These are phyloP conservation scores for Isoetes engelmannii DNA, from an alignment of 83 land plant genomes.

Conservation along the genomic window DNA sequence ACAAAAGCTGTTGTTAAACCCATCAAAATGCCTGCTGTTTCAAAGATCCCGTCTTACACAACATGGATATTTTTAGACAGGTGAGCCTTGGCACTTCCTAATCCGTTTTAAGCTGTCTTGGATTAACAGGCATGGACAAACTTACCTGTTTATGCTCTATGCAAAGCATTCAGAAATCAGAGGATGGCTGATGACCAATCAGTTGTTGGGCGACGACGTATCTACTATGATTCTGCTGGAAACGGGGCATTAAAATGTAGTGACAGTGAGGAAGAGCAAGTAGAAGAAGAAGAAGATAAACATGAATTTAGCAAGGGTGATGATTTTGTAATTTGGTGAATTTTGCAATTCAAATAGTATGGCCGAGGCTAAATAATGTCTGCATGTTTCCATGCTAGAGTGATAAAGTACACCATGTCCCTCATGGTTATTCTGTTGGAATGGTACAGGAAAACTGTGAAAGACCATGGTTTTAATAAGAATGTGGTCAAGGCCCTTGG, in stretches of 20 bases:
- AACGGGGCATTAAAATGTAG: slow-evolving; percentile 86
- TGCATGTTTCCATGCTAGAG: not conserved
- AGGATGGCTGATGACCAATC: slow-evolving; percentile 99
- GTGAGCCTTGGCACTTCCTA: slow-evolving; percentile 22
- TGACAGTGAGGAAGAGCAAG: slow-evolving; percentile 86
- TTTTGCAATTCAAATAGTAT: not conserved
- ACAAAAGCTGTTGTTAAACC: slow-evolving; percentile 56
- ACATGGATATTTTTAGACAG: slow-evolving; percentile 84
- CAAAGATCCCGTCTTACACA: slow-evolving; percentile 79
- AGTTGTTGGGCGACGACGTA: slow-evolving; percentile 92
- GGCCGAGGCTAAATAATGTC: not conserved
- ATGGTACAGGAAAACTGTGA: slow-evolving; percentile 50
- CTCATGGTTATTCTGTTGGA: not conserved
- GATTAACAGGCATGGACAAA: not conserved
- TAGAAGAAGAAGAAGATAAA: slow-evolving; percentile 51
- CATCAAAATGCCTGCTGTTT: slow-evolving; percentile 48
- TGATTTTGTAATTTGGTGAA: slow-evolving; percentile 72
- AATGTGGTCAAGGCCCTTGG: slow-evolving; percentile 46
- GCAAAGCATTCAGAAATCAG: slow-evolving; percentile 65
- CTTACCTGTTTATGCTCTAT: not conserved
- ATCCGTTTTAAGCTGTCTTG: no score
- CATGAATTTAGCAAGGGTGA: slow-evolving; percentile 88
- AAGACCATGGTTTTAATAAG: slow-evolving; percentile 59
- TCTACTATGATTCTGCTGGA: slow-evolving; percentile 82
- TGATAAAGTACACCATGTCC: not conserved